These are phyloP conservation scores for Penicillium palitans DNA, from an alignment of 2,329 filamentous ascomycete genomes.

Conservation along the genomic window DNA sequence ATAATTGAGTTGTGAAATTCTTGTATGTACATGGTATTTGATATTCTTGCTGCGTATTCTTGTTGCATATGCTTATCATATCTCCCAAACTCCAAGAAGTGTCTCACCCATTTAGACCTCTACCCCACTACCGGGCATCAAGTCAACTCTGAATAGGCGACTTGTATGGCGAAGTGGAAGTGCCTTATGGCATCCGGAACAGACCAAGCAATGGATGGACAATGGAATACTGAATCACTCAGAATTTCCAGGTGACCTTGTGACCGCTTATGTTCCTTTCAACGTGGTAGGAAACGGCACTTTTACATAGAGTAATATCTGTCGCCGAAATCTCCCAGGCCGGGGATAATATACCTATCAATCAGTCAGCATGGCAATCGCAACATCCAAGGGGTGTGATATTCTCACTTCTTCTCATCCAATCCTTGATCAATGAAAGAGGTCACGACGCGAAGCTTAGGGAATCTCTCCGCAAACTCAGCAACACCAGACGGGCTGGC, in stretches of 20 bases:
- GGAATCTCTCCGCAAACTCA: slow-evolving; percentile 86
- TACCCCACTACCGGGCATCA: slow-evolving; percentile 1
- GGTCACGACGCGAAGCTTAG: slow-evolving; percentile 86
- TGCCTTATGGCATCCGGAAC: neutral
- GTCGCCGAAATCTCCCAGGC: slow-evolving; percentile 92
- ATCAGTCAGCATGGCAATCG: slow-evolving; percentile 16
- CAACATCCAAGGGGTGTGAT: neutral
- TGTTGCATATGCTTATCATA: slow-evolving; percentile 5
- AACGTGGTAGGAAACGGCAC: neutral
- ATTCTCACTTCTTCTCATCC: slow-evolving; percentile 88
- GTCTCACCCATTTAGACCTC: slow-evolving; percentile 2
- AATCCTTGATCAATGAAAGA: slow-evolving; percentile 96
- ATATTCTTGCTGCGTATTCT: slow-evolving; percentile 3
- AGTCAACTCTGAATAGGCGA: neutral
- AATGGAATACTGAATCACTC: neutral
- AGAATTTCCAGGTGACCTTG: slow-evolving; percentile 2
- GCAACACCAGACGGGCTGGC: slow-evolving; percentile 91
- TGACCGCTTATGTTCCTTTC: slow-evolving; percentile 7
- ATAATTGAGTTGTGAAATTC: slow-evolving; percentile 14
- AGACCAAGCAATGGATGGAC: neutral
- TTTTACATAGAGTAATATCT: slow-evolving; percentile 85
- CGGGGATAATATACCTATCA: slow-evolving; percentile 86
- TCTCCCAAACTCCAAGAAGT: slow-evolving; percentile 3
- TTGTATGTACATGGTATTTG: slow-evolving; percentile 10
- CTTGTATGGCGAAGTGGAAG: slow-evolving; percentile 6